These are phyloP conservation scores for Lagerstroemia speciosa DNA, from an alignment of 345 rosid species.

Conservation along the genomic window DNA sequence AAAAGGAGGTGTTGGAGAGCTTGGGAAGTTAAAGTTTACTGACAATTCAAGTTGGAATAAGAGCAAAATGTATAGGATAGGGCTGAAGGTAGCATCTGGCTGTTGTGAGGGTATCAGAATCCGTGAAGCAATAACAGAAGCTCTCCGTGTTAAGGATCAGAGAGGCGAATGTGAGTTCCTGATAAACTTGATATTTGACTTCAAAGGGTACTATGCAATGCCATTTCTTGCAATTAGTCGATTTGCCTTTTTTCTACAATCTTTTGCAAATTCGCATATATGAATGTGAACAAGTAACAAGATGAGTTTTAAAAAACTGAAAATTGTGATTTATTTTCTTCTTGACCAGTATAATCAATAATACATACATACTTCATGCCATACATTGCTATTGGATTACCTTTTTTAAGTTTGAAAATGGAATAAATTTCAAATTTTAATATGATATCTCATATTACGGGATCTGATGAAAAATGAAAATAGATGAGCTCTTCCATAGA, in stretches of 20 bases:
- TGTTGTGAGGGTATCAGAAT: constrained; percentile 20
- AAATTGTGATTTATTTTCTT: neutral
- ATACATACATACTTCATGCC: neutral
- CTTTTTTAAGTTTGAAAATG: neutral
- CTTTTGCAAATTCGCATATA: neutral
- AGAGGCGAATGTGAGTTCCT: constrained; percentile 26
- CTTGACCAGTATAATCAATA: neutral
- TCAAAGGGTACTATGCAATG: neutral
- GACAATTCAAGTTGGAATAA: constrained; percentile 40
- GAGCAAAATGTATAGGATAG: constrained; percentile 32
- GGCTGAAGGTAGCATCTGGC: constrained; percentile 34
- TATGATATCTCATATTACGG: neutral
- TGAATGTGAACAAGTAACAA: neutral
- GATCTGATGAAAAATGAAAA: neutral
- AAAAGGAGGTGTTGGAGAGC: constrained; percentile 28
- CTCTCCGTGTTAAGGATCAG: constrained; percentile 27
- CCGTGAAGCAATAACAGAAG: constrained; percentile 35
- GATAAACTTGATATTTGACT: no score
- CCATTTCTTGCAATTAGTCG: neutral
- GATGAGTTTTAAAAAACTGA: neutral
- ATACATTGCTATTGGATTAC: neutral
- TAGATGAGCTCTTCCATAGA: neutral
- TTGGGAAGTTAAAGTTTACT: constrained; percentile 28
- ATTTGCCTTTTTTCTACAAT: no score
- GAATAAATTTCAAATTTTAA: neutral